Evolutionary conservation across 2,329 filamentous ascomycete genomes (phyloP), one percentile per base, ranked within the genome.

Genomic region (Claviceps capensis): DNA sequence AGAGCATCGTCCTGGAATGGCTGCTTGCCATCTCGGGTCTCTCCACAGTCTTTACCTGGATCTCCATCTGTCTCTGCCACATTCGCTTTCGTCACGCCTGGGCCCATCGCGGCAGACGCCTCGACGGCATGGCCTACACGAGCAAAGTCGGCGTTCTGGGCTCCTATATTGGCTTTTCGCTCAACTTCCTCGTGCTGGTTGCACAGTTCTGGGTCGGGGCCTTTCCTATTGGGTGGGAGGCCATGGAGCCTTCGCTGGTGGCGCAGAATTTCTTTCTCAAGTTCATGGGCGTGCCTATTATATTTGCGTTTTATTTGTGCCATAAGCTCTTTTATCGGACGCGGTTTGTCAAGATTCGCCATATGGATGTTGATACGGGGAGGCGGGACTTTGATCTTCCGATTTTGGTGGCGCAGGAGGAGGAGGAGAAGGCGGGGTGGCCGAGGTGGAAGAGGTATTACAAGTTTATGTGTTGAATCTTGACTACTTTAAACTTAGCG

Each of bases 21-120:
- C 79, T 95, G 66, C 74, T 86, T 43, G 79, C 85, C 54, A 75
- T 88, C 47, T 86, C 83, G 1, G 85, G 82, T 47, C 75, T 89
- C 23, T 85, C 82, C 9, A 83, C 79, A 46, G 78, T 88, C 63
- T 86, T 90, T 70, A 89, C 85, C 5, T 90, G 86, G 86, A 80
- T 76, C 52, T 86, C 86, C 57, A 91, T 95, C 65, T 95, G 88
- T 66, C 71, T 94, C n/a, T 80, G 85, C 23, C 90, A 96, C 68
- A 94, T 96, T 63, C 88, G 89, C 52, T 96, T 96, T 77, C 87
- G 90, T 56, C 70, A 71, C 26, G 87, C 83, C n/a, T 95, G 88
- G 88, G 74, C 72, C 45, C 62, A 70, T 13, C 79, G 83, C 55
- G 86, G 85, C 45, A 84, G 83, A 63, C 75, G 72, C n/a, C 71